Conservation (phyloP, 2,329 filamentous ascomycete species). For the Cladophialophora carrionii region DNA sequence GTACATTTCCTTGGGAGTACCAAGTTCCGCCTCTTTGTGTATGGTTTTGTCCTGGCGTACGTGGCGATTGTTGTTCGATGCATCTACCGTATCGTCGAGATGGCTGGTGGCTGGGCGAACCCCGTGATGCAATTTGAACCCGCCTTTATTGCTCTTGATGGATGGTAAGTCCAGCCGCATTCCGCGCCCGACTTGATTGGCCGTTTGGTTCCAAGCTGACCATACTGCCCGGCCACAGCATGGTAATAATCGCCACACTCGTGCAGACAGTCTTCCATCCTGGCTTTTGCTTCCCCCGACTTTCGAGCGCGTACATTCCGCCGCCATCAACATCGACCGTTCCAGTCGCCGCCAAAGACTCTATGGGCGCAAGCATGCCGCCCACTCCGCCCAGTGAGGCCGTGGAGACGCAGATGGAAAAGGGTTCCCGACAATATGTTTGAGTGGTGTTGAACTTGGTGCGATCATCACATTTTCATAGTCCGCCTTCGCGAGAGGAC, state of each 20-base stretch:
- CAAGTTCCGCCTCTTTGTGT: constrained; percentile 31
- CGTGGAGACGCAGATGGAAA: constrained; percentile 8
- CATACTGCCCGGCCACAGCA: constrained; percentile 6
- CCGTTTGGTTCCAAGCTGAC: background rate
- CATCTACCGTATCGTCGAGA: constrained; percentile 55
- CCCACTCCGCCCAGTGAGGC: constrained; percentile 9
- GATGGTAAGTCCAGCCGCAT: constrained; percentile 36
- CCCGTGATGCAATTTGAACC: constrained; percentile 53
- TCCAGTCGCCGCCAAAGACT: background rate
- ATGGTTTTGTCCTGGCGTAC: constrained; percentile 41
- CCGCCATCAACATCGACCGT: constrained; percentile 1
- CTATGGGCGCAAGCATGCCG: constrained; percentile 1
- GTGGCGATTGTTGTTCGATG: constrained; percentile 52
- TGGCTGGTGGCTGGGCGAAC: constrained; percentile 53
- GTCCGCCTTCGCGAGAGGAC: background rate
- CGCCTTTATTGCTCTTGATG: constrained; percentile 57
- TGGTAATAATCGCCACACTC: constrained; percentile 32
- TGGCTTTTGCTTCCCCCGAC: constrained; percentile 34
- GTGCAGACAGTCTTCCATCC: constrained; percentile 34
- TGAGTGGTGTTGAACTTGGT: background rate
- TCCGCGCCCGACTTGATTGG: background rate
- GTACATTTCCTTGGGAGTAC: constrained; percentile 4
- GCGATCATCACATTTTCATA: background rate
- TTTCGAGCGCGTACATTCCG: constrained; percentile 24
- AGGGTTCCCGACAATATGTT: constrained; percentile 1